phyloP scores from a whole-genome alignment of 139 green algal genomes.

The Gonium pectorale region DNA sequence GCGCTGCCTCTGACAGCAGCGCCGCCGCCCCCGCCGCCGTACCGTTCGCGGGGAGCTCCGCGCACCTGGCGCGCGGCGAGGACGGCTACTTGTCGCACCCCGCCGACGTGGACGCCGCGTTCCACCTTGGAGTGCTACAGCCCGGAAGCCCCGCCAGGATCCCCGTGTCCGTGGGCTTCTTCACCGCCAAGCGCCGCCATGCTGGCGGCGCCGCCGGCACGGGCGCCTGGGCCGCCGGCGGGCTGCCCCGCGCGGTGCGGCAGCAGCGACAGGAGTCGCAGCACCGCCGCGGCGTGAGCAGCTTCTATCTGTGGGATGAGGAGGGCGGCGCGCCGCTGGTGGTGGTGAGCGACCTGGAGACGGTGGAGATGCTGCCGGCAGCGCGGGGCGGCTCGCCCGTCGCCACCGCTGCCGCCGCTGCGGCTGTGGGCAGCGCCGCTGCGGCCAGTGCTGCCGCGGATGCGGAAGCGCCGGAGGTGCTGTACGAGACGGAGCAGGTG shows the following conservation, averaged over 20 bases:
- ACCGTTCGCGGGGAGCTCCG: conserved; percentile 5
- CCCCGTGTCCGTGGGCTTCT: conserved; percentile 58
- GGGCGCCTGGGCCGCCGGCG: background rate
- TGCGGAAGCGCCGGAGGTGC: background rate
- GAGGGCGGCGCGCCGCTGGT: background rate
- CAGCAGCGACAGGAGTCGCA: conserved; percentile 5
- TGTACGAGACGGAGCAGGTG: conserved; percentile 52
- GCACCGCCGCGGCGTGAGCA: conserved; percentile 3
- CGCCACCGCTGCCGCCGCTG: conserved; percentile 2
- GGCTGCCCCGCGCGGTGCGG: background rate
- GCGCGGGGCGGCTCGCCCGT: background rate
- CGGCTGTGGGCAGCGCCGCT: background rate
- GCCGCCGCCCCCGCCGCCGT: background rate
- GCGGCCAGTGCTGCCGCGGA: conserved; percentile 11
- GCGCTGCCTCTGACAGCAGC: background rate
- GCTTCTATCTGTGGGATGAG: conserved; percentile 45
- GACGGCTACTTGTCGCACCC: conserved; percentile 47
- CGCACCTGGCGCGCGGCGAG: background rate
- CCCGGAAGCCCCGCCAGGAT: conserved; percentile 55
- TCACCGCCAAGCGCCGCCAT: conserved; percentile 11
- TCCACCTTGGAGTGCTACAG: conserved; percentile 67
- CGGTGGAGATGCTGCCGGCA: conserved; percentile 21
- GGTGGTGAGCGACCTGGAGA: conserved; percentile 49
- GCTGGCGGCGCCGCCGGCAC: background rate
- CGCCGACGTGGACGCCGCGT: conserved; percentile 53